These are phyloP conservation scores for Penicillium palitans DNA, from an alignment of 2,329 filamentous ascomycete genomes.

Conservation along the genomic window DNA sequence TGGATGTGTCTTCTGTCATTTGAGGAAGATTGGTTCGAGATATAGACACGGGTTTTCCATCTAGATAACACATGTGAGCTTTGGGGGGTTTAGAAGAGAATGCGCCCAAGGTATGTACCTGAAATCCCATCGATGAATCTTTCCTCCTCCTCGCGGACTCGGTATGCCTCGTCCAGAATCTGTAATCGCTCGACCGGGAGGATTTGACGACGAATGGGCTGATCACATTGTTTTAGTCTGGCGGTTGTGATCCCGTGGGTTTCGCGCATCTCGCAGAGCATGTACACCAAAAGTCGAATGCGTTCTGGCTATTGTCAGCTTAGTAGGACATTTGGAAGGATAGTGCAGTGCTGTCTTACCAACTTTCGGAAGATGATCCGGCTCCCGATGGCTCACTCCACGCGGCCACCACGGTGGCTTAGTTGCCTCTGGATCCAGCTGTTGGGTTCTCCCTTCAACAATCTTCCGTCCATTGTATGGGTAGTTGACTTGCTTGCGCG, in stretches of 20 bases:
- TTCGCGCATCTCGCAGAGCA: conserved; percentile 40
- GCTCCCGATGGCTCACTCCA: conserved; percentile 37
- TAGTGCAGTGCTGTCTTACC: conserved; percentile 21
- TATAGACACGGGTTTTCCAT: conserved; percentile 30
- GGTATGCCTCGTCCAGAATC: conserved; percentile 45
- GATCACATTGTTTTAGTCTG: conserved; percentile 42
- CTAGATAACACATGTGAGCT: conserved; percentile 17
- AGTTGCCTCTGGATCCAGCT: conserved; percentile 35
- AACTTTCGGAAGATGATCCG: conserved; percentile 37
- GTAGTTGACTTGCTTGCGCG: conserved; percentile 39
- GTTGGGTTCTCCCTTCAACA: conserved; percentile 33
- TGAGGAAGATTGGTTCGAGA: conserved; percentile 33
- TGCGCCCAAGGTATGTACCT: conserved; percentile 27
- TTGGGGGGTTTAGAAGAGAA: neutral
- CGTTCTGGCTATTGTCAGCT: conserved; percentile 31
- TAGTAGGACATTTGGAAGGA: neutral
- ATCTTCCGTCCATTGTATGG: conserved; percentile 39
- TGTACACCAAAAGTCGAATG: conserved; percentile 43
- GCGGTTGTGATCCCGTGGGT: conserved; percentile 40
- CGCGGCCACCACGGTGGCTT: conserved; percentile 39
- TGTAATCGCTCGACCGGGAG: conserved; percentile 36
- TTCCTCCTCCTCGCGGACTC: conserved; percentile 42
- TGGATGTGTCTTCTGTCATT: conserved; percentile 18
- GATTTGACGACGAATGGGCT: conserved; percentile 42
- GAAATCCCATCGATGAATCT: conserved; percentile 39